phyloP scores from a whole-genome alignment of 176 grass and related monocot genomes.

The Bromus sterilis region DNA sequence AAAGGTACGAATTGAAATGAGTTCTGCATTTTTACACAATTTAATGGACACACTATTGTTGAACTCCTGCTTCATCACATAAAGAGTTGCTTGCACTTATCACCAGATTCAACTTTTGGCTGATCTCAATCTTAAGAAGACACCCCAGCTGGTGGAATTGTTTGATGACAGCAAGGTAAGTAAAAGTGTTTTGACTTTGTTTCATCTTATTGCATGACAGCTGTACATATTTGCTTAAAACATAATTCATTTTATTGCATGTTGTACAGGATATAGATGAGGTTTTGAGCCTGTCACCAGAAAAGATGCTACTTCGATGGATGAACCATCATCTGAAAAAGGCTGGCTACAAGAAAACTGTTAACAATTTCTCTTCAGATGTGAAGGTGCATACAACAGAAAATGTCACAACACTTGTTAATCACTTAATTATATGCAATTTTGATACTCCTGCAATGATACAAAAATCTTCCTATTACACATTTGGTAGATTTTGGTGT shows the following conservation, averaged over 20 bases:
- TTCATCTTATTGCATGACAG: background rate
- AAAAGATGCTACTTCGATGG: constrained; percentile 95
- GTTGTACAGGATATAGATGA: constrained; percentile 90
- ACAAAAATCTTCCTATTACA: background rate
- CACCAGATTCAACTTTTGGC: constrained; percentile 97
- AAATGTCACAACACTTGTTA: background rate
- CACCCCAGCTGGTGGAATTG: constrained; percentile 88
- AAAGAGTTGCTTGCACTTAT: constrained; percentile 15
- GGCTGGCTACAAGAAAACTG: constrained; percentile 97
- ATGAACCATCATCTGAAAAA: constrained; percentile 99
- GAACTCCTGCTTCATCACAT: background rate
- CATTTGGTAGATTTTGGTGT: background rate
- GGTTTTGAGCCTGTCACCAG: constrained; percentile 75
- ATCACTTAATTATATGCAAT: constrained; percentile 8
- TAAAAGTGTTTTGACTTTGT: constrained; percentile 1
- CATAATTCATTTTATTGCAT: constrained; percentile 9
- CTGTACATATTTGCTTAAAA: constrained; percentile 15
- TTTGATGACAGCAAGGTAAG: constrained; percentile 85
- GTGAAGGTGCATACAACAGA: constrained; percentile 56
- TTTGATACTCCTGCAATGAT: background rate
- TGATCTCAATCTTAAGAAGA: constrained; percentile 96
- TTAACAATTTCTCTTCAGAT: constrained; percentile 97
- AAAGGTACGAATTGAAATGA: constrained; percentile 54
- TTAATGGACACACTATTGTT: background rate
- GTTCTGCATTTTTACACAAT: constrained; percentile 6